Percentiles rank a stretch among this genome's conserved stretches.
Conservation (phyloP, 164 flowering plant genomes). For the Nymphaea colorata region DNA sequence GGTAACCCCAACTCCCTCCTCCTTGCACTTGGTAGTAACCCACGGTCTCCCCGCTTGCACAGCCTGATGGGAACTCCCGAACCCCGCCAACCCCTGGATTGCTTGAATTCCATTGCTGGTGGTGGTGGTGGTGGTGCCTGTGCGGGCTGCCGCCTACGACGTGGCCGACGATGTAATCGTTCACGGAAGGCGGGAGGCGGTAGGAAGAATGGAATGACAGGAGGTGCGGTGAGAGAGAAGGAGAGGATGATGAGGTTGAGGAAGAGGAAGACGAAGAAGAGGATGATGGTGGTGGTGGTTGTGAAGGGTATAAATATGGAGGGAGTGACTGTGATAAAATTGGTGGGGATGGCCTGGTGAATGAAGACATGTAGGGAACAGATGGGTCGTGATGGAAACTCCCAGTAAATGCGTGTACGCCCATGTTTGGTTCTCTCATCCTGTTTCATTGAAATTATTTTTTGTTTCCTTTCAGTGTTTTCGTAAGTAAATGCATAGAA, state of each 20-base stretch:
- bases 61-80: background rate
- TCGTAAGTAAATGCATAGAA: background rate
- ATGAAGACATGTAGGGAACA: slow-evolving; percentile 10
- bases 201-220: slow-evolving; percentile 31
- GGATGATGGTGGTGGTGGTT: slow-evolving; percentile 8
- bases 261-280: slow-evolving; percentile 27
- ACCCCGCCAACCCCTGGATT: background rate
- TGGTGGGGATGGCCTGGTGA: background rate
- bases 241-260: slow-evolving; percentile 19
- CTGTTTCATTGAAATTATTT: background rate
- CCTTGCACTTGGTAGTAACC: background rate
- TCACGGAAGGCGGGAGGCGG: slow-evolving; percentile 24
- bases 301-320: slow-evolving; percentile 26
- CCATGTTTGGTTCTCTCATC: slow-evolving; percentile 8
- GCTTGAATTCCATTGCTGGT: background rate
- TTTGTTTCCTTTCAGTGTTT: background rate
- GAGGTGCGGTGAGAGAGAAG: slow-evolving; percentile 4
- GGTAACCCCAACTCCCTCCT: slow-evolving; percentile 1
- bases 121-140: background rate
- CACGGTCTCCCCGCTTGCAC: background rate
- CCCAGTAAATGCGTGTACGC: background rate
- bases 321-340: slow-evolving; percentile 13
- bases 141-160: slow-evolving; percentile 23
- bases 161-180: background rate
- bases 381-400: slow-evolving; percentile 1